Conservation (phyloP, 2,329 filamentous ascomycete genomes). For the Harringtonia lauricola region DNA sequence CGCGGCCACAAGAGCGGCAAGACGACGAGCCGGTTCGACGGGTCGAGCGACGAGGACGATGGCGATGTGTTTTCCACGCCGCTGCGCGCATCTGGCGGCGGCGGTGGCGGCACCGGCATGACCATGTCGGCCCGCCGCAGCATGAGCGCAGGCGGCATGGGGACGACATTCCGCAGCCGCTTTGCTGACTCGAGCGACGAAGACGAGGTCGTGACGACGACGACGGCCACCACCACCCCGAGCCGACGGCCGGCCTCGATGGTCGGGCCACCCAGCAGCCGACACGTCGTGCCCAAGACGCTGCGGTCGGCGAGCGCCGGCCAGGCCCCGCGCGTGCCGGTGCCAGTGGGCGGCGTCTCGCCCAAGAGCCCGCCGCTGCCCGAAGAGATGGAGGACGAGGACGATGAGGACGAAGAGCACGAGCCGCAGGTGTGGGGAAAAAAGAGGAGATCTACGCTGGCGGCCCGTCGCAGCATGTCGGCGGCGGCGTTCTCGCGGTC, state of each 20-base stretch:
- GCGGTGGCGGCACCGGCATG: background rate
- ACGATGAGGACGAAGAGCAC: background rate
- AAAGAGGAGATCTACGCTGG: no score
- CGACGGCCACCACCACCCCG: conserved; percentile 29
- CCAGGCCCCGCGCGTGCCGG: background rate
- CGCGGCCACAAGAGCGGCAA: conserved; percentile 20
- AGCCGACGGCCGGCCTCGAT: background rate
- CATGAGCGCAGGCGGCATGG: background rate
- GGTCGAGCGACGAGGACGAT: conserved; percentile 53
- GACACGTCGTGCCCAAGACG: background rate
- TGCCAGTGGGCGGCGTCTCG: background rate
- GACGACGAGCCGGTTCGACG: conserved; percentile 50
- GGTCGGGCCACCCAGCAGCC: no score
- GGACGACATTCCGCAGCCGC: conserved; percentile 27
- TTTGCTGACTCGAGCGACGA: conserved; percentile 56
- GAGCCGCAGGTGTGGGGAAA: no score
- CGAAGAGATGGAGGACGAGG: conserved; percentile 22
- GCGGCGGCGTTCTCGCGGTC: no score
- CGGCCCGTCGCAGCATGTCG: no score
- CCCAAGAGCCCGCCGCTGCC: conserved; percentile 23
- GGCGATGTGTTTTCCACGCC: conserved; percentile 30
- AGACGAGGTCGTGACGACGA: conserved; percentile 23
- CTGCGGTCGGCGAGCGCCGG: background rate
- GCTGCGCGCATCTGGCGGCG: background rate
- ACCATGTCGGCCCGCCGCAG: background rate